phyloP scores from a whole-genome alignment of 1,284 basidiomycete species.

The Coniferiporia sulphurascens region DNA sequence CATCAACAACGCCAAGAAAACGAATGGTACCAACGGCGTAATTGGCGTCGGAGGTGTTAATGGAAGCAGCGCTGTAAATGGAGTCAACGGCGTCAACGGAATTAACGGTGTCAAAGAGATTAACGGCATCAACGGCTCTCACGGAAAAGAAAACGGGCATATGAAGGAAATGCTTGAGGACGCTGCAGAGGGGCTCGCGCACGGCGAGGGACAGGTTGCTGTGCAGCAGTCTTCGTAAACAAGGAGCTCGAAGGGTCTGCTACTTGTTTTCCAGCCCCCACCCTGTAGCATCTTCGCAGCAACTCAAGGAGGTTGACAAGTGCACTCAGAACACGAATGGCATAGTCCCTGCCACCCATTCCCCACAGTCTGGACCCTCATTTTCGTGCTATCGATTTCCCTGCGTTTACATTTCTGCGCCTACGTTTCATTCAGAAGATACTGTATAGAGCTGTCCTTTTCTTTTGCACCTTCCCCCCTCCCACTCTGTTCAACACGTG shows the following conservation, averaged over 20 bases:
- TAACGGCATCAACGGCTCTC: conserved; percentile 5
- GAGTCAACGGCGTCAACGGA: background rate
- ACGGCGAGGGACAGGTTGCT: conserved; percentile 12
- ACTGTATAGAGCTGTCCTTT: too few species aligned
- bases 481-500: too few species aligned
- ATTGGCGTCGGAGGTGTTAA: conserved; percentile 5
- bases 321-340: background rate
- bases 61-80: conserved; percentile 6
- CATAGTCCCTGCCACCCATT: background rate
- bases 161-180: conserved; percentile 5
- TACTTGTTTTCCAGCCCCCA: background rate
- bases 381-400: background rate
- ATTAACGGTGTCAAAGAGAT: conserved; percentile 1
- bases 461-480: too few species aligned
- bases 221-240: conserved; percentile 1
- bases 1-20: too few species aligned
- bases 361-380: background rate
- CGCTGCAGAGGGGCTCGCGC: background rate
- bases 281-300: background rate
- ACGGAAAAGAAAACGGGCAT: background rate
- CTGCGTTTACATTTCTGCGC: background rate
- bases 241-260: background rate
- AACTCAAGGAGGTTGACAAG: background rate
- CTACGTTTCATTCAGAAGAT: too few species aligned
- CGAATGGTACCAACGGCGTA: background rate